These are phyloP conservation scores for Malassezia japonica DNA, from an alignment of 1,284 basidiomycete genomes.

Conservation along the genomic window DNA sequence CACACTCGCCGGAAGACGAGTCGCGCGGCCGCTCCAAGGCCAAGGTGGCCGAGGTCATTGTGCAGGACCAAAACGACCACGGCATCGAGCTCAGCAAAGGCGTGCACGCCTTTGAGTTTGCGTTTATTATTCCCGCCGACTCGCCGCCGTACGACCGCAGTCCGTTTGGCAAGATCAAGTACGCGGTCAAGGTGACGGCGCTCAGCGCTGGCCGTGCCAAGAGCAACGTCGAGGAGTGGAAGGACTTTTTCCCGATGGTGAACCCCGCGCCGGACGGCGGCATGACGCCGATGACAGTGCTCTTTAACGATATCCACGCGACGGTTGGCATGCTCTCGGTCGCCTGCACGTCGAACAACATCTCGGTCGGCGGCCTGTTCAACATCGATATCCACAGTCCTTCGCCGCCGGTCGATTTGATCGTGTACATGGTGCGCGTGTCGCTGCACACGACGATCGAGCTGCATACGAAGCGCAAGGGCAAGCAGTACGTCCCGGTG, in stretches of 20 bases:
- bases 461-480: slow-evolving; percentile 32
- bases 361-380: slow-evolving; percentile 46
- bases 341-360: slow-evolving; percentile 46
- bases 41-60: slow-evolving; percentile 1
- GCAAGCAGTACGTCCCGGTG: slow-evolving; percentile 35
- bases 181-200: slow-evolving; percentile 45
- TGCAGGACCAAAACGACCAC: slow-evolving; percentile 23
- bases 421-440: slow-evolving; percentile 44
- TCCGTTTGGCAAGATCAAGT: slow-evolving; percentile 41
- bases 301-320: slow-evolving; percentile 47
- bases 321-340: slow-evolving; percentile 45
- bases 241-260: slow-evolving; percentile 46
- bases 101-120: slow-evolving; percentile 48
- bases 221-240: slow-evolving; percentile 41
- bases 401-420: slow-evolving; percentile 35
- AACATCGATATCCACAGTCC: slow-evolving; percentile 47
- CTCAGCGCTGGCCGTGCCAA: slow-evolving; percentile 42
- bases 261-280: slow-evolving; percentile 44
- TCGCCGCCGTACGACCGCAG: slow-evolving; percentile 44
- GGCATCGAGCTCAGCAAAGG: slow-evolving; percentile 42
- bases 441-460: slow-evolving; percentile 45
- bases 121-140: slow-evolving; percentile 45
- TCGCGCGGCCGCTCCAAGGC: slow-evolving; percentile 22
- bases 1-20: slow-evolving; percentile 1
- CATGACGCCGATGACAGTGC: slow-evolving; percentile 40